Percentiles rank a stretch among this genome's conserved stretches.
phyloP scores from a whole-genome alignment of 352 stramenopile species.

The Thraustochytrium sp. region DNA sequence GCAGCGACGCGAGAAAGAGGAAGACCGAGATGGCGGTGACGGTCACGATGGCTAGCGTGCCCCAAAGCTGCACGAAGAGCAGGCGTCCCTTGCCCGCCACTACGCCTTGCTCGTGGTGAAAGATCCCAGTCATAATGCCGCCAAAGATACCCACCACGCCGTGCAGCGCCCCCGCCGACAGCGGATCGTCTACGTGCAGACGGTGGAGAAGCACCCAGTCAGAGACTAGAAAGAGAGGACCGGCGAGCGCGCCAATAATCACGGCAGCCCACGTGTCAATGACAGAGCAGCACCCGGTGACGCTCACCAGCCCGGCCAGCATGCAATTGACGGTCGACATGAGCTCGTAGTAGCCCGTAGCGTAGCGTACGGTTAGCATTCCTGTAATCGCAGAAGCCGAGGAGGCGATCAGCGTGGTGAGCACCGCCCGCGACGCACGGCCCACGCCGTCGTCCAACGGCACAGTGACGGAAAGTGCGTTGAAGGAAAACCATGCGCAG shows the following conservation, averaged over 20 bases:
- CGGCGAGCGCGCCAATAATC: constrained; percentile 50
- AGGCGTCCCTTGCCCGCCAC: not conserved
- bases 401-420: too few species aligned
- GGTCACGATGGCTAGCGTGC: not conserved
- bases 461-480: too few species aligned
- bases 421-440: too few species aligned
- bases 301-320: constrained; percentile 54
- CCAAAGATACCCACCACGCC: constrained; percentile 40
- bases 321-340: constrained; percentile 51
- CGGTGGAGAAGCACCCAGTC: constrained; percentile 47
- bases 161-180: constrained; percentile 44
- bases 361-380: too few species aligned
- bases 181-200: constrained; percentile 48
- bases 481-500: too few species aligned
- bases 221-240: constrained; percentile 47
- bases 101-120: constrained; percentile 20
- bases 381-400: too few species aligned
- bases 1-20: not conserved
- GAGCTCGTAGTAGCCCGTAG: constrained; percentile 19
- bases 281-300: constrained; percentile 53
- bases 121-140: constrained; percentile 39
- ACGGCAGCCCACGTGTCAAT: constrained; percentile 53
- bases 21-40: not conserved
- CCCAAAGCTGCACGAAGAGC: not conserved
- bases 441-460: too few species aligned